Evolutionary conservation across 2,329 filamentous ascomycete species (phyloP).

Genomic region (Colletotrichum chlorophyti): DNA sequence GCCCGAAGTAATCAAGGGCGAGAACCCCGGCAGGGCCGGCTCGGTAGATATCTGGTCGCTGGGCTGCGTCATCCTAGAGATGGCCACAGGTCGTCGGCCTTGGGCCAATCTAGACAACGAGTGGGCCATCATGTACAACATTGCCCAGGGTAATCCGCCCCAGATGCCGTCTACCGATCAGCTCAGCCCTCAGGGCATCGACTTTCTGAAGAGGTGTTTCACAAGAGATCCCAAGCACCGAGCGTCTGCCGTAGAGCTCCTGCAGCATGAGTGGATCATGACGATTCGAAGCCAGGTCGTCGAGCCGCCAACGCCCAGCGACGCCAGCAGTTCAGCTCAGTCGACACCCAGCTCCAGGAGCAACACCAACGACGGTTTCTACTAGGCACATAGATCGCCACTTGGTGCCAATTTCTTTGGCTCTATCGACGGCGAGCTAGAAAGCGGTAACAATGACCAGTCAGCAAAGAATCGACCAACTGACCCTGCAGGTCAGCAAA

Average conservation of each 20-base stretch:
- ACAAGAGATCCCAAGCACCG: slow-evolving; percentile 80
- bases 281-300: slow-evolving; percentile 70
- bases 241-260: slow-evolving; percentile 82
- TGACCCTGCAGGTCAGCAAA: not conserved
- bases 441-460: not conserved
- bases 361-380: slow-evolving; percentile 30
- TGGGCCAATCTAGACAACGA: slow-evolving; percentile 98
- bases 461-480: not conserved
- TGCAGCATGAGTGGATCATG: slow-evolving; percentile 93
- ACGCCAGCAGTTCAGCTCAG: slow-evolving; percentile 51
- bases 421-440: not conserved
- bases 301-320: slow-evolving; percentile 68
- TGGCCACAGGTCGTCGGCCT: slow-evolving; percentile 92
- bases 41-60: slow-evolving; percentile 96
- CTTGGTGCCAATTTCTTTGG: not conserved
- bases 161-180: slow-evolving; percentile 84
- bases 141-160: slow-evolving; percentile 93
- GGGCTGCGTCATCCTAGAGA: slow-evolving; percentile 95
- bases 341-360: slow-evolving; percentile 32
- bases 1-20: slow-evolving; percentile 95
- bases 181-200: slow-evolving; percentile 81
- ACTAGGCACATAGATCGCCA: slow-evolving; percentile 21
- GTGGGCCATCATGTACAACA: slow-evolving; percentile 99
- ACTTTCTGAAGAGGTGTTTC: slow-evolving; percentile 90
- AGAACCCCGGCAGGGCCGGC: slow-evolving; percentile 79